phyloP scores from a whole-genome alignment of 129 eudicot species.

The Rutidosis leptorrhynchoides region DNA sequence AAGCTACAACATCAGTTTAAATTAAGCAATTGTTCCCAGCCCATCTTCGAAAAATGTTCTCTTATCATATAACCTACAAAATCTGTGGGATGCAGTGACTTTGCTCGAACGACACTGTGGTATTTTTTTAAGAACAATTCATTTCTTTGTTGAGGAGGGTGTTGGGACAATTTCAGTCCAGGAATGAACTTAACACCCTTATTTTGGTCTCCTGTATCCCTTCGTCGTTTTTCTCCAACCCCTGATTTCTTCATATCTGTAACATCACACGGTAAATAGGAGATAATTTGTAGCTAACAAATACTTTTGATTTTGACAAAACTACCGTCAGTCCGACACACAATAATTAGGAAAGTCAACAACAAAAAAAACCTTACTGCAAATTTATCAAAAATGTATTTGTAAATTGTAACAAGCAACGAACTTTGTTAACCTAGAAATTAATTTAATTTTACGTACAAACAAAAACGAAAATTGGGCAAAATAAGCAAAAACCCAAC shows the following conservation, averaged over 20 bases:
- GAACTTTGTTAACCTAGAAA: too few species aligned
- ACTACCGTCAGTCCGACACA: too few species aligned
- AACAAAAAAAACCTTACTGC: too few species aligned
- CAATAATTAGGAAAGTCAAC: too few species aligned
- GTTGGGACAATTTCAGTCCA: background rate
- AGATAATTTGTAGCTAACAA: too few species aligned
- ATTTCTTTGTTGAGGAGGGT: background rate
- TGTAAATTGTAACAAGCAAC: too few species aligned
- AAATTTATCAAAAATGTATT: too few species aligned
- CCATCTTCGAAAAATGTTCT: constrained; percentile 7
- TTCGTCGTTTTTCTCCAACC: background rate
- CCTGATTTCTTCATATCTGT: background rate
- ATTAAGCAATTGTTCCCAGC: constrained; percentile 15
- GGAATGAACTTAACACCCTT: background rate
- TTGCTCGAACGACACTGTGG: background rate
- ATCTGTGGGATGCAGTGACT: background rate
- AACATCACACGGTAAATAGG: background rate
- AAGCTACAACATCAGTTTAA: too few species aligned
- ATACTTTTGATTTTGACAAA: too few species aligned
- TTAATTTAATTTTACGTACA: too few species aligned
- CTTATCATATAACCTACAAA: constrained; percentile 12
- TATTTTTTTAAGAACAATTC: background rate
- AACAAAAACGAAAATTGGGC: too few species aligned
- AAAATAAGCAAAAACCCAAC: too few species aligned
- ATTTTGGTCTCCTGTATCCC: background rate